Evolutionary conservation across 495 filamentous ascomycete species (phyloP).

Genomic region (Neurospora pannonica): DNA sequence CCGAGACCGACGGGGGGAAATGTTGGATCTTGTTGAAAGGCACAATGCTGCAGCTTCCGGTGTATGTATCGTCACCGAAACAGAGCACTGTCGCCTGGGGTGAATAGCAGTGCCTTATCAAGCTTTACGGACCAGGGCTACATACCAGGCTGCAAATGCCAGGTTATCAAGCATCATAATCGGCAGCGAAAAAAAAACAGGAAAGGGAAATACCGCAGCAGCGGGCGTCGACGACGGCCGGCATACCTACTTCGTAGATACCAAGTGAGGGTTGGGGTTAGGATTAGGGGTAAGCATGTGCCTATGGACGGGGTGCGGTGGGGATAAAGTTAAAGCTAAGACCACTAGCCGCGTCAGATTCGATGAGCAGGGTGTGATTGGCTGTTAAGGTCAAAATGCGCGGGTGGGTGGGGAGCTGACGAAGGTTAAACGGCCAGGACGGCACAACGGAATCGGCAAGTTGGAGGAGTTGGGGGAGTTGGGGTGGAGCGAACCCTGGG

Average conservation of each 20-base stretch:
- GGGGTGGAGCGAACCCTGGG: background rate
- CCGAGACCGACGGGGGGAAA: background rate
- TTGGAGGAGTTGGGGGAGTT: background rate
- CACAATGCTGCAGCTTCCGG: too few relatives aligned
- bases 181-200: too few relatives aligned
- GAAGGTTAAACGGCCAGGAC: background rate
- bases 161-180: too few relatives aligned
- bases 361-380: background rate
- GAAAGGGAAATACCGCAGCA: background rate
- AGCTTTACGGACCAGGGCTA: too few relatives aligned
- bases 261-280: background rate
- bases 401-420: background rate
- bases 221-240: too few relatives aligned
- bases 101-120: too few relatives aligned
- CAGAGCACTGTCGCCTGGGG: too few relatives aligned
- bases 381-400: background rate
- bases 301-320: background rate
- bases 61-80: too few relatives aligned
- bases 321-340: background rate
- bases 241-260: too few relatives aligned
- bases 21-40: too few relatives aligned
- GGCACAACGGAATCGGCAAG: background rate
- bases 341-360: background rate
- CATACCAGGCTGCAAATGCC: too few relatives aligned
- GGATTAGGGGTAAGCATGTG: background rate